Conservation (phyloP, 2,329 filamentous ascomycete species). For the Sclerotinia borealis region DNA sequence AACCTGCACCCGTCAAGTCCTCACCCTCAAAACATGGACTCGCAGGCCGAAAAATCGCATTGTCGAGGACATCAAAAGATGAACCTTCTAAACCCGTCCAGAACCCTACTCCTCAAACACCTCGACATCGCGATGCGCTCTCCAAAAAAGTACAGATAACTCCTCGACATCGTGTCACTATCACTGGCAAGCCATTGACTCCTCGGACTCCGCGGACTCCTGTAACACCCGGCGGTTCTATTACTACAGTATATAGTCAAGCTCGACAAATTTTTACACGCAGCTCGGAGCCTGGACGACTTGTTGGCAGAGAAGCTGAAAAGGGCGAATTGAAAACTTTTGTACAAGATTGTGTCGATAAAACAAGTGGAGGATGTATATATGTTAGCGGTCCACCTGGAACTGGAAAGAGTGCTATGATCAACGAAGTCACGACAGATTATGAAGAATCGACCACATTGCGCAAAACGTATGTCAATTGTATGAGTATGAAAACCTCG, state of each 20-base stretch:
- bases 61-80: slow-evolving; percentile 35
- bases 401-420: slow-evolving; percentile 93
- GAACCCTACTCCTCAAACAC: slow-evolving; percentile 65
- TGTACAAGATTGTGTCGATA: slow-evolving; percentile 55
- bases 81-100: slow-evolving; percentile 40
- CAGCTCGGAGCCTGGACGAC: slow-evolving; percentile 38
- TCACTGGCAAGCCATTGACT: slow-evolving; percentile 67
- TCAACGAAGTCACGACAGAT: slow-evolving; percentile 68
- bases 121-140: slow-evolving; percentile 73
- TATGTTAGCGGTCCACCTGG: slow-evolving; percentile 95
- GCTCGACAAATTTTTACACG: slow-evolving; percentile 80
- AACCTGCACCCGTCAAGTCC: slow-evolving; percentile 25
- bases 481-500: slow-evolving; percentile 90
- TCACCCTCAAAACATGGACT: slow-evolving; percentile 44
- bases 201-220: slow-evolving; percentile 74
- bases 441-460: slow-evolving; percentile 46
- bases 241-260: slow-evolving; percentile 75
- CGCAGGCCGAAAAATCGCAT: slow-evolving; percentile 36
- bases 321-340: slow-evolving; percentile 62
- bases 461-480: slow-evolving; percentile 80
- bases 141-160: slow-evolving; percentile 65
- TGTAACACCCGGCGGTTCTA: slow-evolving; percentile 56
- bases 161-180: slow-evolving; percentile 76
- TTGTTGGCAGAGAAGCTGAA: slow-evolving; percentile 39
- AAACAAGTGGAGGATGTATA: slow-evolving; percentile 67